A percentile compares a stretch with the other conserved stretches of the same genome.
phyloP scores from a whole-genome alignment of 2,329 filamentous ascomycete genomes.

The Colletotrichum tropicale region DNA sequence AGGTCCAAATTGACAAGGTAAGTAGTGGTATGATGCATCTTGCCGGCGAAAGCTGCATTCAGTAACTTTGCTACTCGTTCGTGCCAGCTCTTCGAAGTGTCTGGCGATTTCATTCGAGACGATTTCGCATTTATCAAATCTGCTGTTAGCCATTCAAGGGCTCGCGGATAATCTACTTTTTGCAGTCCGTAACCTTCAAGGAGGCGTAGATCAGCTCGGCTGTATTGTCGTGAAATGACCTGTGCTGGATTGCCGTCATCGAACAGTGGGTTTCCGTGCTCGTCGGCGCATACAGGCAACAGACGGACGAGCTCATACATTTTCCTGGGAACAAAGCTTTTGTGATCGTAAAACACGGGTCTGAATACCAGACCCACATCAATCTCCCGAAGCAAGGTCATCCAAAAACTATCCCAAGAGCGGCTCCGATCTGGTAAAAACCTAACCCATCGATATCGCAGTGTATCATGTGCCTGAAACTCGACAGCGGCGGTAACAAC shows the following conservation, averaged over 20 bases:
- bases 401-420: neutral
- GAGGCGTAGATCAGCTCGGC: neutral
- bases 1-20: neutral
- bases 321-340: rapidly evolving
- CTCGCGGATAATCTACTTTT: neutral
- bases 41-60: neutral
- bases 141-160: neutral
- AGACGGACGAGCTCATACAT: neutral
- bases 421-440: neutral
- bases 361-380: rapidly evolving
- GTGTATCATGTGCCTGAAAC: rapidly evolving
- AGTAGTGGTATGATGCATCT: neutral
- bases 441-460: neutral
- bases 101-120: neutral
- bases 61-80: neutral
- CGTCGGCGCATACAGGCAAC: neutral
- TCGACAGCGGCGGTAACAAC: neutral
- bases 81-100: neutral
- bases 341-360: neutral
- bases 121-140: neutral
- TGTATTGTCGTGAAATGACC: neutral
- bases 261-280: neutral
- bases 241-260: neutral
- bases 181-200: neutral
- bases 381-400: too few species aligned